Conservation (phyloP, 495 filamentous ascomycete genomes). For the Xylaria flabelliformis region DNA sequence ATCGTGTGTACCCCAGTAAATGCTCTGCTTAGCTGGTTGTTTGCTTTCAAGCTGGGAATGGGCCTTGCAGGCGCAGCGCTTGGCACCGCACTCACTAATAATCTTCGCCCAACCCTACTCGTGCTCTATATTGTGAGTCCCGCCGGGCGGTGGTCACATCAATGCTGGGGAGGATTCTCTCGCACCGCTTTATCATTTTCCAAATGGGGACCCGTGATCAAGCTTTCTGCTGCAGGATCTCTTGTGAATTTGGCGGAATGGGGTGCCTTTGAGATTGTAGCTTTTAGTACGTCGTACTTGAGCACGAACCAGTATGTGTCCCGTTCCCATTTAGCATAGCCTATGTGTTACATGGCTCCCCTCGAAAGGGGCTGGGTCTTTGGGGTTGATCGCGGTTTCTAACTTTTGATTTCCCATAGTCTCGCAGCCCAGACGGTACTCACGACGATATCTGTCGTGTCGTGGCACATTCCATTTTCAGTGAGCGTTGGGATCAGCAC, state of each 20-base stretch:
- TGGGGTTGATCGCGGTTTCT: background rate
- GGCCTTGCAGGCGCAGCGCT: conserved; percentile 67
- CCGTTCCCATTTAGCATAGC: background rate
- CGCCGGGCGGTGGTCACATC: conserved; percentile 47
- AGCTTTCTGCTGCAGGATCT: conserved; percentile 62
- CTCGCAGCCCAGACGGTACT: conserved; percentile 73
- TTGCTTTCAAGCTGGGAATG: conserved; percentile 67
- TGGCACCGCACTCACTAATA: conserved; percentile 60
- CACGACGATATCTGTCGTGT: conserved; percentile 63
- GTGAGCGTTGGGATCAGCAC: conserved; percentile 68
- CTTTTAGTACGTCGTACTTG: conserved; percentile 57
- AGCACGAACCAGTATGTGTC: conserved; percentile 44
- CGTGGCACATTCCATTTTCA: conserved; percentile 72
- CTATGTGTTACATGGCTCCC: no score
- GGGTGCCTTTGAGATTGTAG: conserved; percentile 63
- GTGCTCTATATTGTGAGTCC: conserved; percentile 53
- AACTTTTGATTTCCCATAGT: background rate
- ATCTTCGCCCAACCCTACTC: conserved; percentile 58
- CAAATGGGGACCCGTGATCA: conserved; percentile 64
- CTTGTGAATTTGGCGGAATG: conserved; percentile 65
- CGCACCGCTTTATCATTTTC: conserved; percentile 51
- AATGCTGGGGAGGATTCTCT: conserved; percentile 65
- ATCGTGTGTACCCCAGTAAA: conserved; percentile 75
- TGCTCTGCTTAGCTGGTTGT: conserved; percentile 74
- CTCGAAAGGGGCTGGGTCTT: background rate